These are phyloP conservation scores for Neurospora crassa DNA, from an alignment of 2,329 filamentous ascomycete genomes.

Conservation along the genomic window DNA sequence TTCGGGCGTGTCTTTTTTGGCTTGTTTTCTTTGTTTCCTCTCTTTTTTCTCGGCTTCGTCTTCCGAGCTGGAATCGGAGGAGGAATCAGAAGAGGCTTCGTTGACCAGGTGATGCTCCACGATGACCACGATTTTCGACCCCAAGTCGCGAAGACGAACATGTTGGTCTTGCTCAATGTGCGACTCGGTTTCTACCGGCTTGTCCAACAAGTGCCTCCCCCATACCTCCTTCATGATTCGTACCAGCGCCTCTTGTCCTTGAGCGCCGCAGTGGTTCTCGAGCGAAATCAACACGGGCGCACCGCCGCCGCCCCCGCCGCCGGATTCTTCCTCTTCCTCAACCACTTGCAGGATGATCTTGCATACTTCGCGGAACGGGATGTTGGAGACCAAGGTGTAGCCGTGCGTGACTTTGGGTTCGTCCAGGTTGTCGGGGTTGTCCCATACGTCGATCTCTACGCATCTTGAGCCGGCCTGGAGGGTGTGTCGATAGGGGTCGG, in stretches of 20 bases:
- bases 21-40: conserved; percentile 36
- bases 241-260: conserved; percentile 52
- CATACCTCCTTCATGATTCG: conserved; percentile 57
- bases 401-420: conserved; percentile 65
- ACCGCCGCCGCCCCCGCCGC: conserved; percentile 15
- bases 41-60: conserved; percentile 24
- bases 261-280: conserved; percentile 54
- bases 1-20: conserved; percentile 37
- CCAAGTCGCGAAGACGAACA: conserved; percentile 48
- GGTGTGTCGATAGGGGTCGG: conserved; percentile 53
- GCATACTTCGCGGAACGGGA: conserved; percentile 55
- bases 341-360: conserved; percentile 54
- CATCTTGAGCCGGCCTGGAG: conserved; percentile 55
- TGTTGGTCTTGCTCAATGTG: conserved; percentile 46
- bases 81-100: conserved; percentile 29
- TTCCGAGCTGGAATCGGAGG: conserved; percentile 2
- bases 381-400: conserved; percentile 57
- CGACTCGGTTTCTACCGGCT: conserved; percentile 46
- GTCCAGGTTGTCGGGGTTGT: conserved; percentile 47
- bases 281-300: conserved; percentile 56
- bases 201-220: conserved; percentile 49
- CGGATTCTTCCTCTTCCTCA: conserved; percentile 42
- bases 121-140: conserved; percentile 55
- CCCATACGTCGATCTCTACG: conserved; percentile 65
- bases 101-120: conserved; percentile 55